Conservation (phyloP, 2,329 filamentous ascomycete species). For the Aspergillus sp. region DNA sequence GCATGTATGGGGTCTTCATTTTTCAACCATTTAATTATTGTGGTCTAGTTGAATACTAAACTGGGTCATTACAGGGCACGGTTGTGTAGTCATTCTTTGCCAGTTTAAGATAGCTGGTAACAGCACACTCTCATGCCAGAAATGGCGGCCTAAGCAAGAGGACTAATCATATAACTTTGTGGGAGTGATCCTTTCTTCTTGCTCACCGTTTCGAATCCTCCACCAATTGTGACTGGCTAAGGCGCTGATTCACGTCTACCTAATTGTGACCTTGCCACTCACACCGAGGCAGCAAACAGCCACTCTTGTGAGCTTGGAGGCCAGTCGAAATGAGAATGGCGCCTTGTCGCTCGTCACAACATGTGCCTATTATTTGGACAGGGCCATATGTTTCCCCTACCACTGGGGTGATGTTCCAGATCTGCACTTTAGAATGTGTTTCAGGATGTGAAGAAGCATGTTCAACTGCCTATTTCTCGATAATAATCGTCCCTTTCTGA, state of each 20-base stretch:
- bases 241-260: neutral
- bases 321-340: neutral
- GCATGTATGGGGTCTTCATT: conserved; percentile 3
- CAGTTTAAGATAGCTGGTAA: neutral
- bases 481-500: neutral
- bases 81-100: conserved; percentile 6
- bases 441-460: conserved; percentile 8
- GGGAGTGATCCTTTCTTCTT: neutral
- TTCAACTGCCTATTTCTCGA: neutral
- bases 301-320: neutral
- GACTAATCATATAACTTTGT: conserved; percentile 7
- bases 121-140: neutral
- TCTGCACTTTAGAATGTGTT: conserved; percentile 4
- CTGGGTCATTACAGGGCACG: conserved; percentile 18
- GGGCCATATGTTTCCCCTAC: neutral
- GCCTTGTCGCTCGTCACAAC: neutral
- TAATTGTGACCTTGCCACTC: conserved; percentile 4
- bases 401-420: conserved; percentile 14
- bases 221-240: neutral
- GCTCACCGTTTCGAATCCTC: neutral
- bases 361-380: neutral
- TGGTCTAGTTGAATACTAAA: conserved; percentile 16
- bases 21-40: neutral
- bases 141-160: conserved; percentile 20
- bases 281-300: neutral